phyloP scores from a whole-genome alignment of 2,329 filamentous ascomycete genomes.

The Aspergillus sojae region DNA sequence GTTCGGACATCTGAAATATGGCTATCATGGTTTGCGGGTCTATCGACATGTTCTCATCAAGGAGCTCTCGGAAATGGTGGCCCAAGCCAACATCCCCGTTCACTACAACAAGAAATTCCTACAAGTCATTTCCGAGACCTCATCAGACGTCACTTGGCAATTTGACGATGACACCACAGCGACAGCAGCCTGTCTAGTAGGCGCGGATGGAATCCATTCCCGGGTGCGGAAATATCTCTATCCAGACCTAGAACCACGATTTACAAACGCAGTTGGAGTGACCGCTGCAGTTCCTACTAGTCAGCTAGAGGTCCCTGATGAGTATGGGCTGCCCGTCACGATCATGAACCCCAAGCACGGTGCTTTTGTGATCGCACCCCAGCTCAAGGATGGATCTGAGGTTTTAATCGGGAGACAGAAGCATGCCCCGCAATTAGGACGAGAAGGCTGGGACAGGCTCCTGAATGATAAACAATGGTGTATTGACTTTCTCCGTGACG shows the following conservation, averaged over 20 bases:
- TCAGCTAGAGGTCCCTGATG: constrained; percentile 39
- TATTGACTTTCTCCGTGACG: constrained; percentile 38
- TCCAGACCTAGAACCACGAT: constrained; percentile 53
- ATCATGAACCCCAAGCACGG: constrained; percentile 47
- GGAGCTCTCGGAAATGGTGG: constrained; percentile 48
- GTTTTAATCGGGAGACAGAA: constrained; percentile 53
- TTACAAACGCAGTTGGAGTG: constrained; percentile 52
- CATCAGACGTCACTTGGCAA: constrained; percentile 47
- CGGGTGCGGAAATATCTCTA: constrained; percentile 56
- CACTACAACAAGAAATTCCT: constrained; percentile 54
- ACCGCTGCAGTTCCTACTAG: constrained; percentile 41
- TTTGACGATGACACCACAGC: constrained; percentile 51
- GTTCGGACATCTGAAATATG: constrained; percentile 54
- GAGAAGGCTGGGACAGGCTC: constrained; percentile 48
- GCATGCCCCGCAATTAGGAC: constrained; percentile 40
- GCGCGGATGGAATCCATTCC: constrained; percentile 64
- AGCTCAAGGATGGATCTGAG: constrained; percentile 53
- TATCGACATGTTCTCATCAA: constrained; percentile 57
- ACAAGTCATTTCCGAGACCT: constrained; percentile 45
- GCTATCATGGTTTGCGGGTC: constrained; percentile 58
- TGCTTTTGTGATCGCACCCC: constrained; percentile 56
- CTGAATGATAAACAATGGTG: constrained; percentile 45
- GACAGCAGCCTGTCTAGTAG: constrained; percentile 52
- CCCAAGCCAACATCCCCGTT: constrained; percentile 41
- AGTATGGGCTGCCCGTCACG: constrained; percentile 48